Conservation (phyloP, 2,329 filamentous ascomycete species). For the Ceratocystis colombiana region DNA sequence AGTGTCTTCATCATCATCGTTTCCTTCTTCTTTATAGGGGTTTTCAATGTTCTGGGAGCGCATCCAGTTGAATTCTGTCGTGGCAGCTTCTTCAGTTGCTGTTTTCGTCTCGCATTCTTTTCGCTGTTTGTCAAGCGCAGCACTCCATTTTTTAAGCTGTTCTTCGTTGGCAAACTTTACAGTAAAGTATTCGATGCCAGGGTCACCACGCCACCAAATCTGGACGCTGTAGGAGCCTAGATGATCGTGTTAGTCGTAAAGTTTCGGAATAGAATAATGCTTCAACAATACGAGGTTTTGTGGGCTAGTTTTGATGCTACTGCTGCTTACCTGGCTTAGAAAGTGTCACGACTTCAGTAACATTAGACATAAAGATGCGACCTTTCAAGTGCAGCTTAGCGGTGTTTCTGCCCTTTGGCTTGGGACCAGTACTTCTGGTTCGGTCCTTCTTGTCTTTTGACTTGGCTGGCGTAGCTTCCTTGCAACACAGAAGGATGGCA, state of each 20-base stretch:
- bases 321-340: constrained; percentile 66
- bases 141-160: constrained; percentile 83
- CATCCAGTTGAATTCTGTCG: constrained; percentile 74
- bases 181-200: constrained; percentile 89
- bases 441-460: constrained; percentile 65
- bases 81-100: constrained; percentile 39
- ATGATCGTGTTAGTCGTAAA: constrained; percentile 2
- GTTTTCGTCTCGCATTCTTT: constrained; percentile 47
- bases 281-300: too few species aligned
- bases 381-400: constrained; percentile 90
- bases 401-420: constrained; percentile 48
- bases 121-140: constrained; percentile 66
- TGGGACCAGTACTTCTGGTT: constrained; percentile 46
- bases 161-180: constrained; percentile 91
- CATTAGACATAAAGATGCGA: constrained; percentile 97
- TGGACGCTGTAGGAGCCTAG: constrained; percentile 86
- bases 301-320: too few species aligned
- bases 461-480: constrained; percentile 82
- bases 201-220: constrained; percentile 97
- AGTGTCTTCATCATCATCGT: constrained; percentile 50
- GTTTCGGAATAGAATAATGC: too few species aligned
- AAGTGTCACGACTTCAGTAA: constrained; percentile 83
- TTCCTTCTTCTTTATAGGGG: constrained; percentile 61
- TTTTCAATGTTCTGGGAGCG: constrained; percentile 64
- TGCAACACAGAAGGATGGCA: constrained; percentile 90